Evolutionary conservation across 2,329 filamentous ascomycete genomes (phyloP), one percentile per base, ranked within the genome.

Genomic region (Myriosclerotinia duriaeana): DNA sequence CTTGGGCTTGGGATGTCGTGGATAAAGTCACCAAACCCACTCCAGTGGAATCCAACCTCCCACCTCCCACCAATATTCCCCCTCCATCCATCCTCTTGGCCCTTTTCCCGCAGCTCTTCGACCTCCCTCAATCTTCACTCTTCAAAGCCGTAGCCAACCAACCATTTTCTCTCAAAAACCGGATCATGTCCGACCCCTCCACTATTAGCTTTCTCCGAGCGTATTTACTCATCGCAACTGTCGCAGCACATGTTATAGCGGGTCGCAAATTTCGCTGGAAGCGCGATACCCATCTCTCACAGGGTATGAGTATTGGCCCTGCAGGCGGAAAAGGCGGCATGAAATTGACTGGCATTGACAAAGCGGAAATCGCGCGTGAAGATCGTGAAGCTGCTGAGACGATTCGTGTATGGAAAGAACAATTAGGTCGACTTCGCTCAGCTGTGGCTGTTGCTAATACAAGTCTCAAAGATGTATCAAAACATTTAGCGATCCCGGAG

Each of bases 211-310:
- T 91, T 70, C 80, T 93, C 1, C 80, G 81, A 60, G 85, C 83
- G 36, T 91, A 90, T 70, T 78, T 93, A 4, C 80, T 81, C 67
- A 78, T 92, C 6, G 85, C 84, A 0, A 83, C 82, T 3, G 90
- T 92, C 14, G 88, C 89, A 34, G 91, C 87, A n/a, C 89, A 89
- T 54, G 85, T 97, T 60, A 88, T 97, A 66, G 90, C 91, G 1
- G 94, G 93, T 14, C 88, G 94, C 67, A 93, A 91, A 74, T 81
- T 90, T 62, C 89, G 94, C 66, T 98, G 94, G 94, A 94, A 96
- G 76, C 86, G 94, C 64, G 94, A 98, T 78, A 89, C 87, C 69
- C 87, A 92, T 69, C 81, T 98, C 15, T 86, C 91, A 1, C 92
- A 97, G 77, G 89, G 89, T 74, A 97, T 96, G 91, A 88, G 90